Evolutionary conservation across 2,329 filamentous ascomycete species (phyloP), one percentile per base, ranked within the genome.

Genomic region (Lomentospora prolificans): DNA sequence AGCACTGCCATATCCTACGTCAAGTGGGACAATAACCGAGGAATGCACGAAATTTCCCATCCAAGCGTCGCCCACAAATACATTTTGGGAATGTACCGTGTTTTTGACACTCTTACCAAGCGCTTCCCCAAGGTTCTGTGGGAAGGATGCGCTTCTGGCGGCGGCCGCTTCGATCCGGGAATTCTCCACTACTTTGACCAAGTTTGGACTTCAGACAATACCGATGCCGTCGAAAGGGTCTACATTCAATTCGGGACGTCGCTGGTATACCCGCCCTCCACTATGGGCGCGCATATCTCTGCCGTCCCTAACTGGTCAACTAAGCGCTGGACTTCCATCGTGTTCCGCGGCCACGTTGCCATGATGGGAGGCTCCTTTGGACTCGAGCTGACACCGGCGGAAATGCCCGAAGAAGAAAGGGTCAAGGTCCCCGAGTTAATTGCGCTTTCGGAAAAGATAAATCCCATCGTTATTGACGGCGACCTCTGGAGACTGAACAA

Each of bases 291-390:
- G n/a, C 83, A 86, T 63, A 70, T 86, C 31, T 82, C 79, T 7
- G 76, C 75, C 0, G 75, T 83, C 0, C 82, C 82, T 1, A 86
- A 85, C 60, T 74, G 76, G 0, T 67, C 80, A 31, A 83, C 80
- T 0, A 66, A 71, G 0, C 79, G 82, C 19, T 78, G 73, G 1
- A 77, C 77, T 1, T 76, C 81, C 0, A 72, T 86, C 10, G 65
- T 66, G 1, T 85, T 86, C 69, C 80, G 83, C 31, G 81, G 78
- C 0, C 82, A 85, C 56, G 82, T 86, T 0, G 83, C 83, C 4
- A 81, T 85, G 71, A 85, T 85, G 82, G 83, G 83, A 56, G 82
- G 82, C 2, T 83, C 80, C 0, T 86, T 86, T 60, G 83, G 83
- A 0, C 74, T 86, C 9, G 82, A 86, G 63, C 73, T 86, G 6